Evolutionary conservation across 768 basidiomycete species (phyloP).

Genomic region (Serendipita sp.): DNA sequence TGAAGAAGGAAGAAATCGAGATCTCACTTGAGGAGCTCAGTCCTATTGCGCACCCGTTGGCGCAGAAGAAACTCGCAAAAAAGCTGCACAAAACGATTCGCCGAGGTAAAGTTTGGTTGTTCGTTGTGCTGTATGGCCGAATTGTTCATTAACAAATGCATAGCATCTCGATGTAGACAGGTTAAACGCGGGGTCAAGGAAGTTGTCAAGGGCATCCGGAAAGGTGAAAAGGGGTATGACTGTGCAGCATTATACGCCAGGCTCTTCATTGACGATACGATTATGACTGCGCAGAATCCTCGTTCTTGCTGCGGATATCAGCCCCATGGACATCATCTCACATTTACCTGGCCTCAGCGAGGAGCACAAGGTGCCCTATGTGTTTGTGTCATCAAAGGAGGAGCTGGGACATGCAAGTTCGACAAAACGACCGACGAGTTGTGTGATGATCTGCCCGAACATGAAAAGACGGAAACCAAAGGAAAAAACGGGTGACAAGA

Average conservation of each 20-base stretch:
- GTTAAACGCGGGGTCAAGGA: slow-evolving; percentile 98
- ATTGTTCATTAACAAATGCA: slow-evolving; percentile 6
- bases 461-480: slow-evolving; percentile 50
- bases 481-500: slow-evolving; percentile 28
- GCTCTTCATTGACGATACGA: not conserved
- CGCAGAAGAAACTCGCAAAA: slow-evolving; percentile 83
- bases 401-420: slow-evolving; percentile 89
- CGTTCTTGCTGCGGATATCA: slow-evolving; percentile 90
- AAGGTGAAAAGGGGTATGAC: slow-evolving; percentile 87
- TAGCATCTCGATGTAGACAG: slow-evolving; percentile 87
- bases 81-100: slow-evolving; percentile 86
- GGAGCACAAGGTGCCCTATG: slow-evolving; percentile 80
- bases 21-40: slow-evolving; percentile 71
- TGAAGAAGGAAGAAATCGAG: slow-evolving; percentile 44
- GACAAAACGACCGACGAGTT: slow-evolving; percentile 96
- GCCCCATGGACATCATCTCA: slow-evolving; percentile 95
- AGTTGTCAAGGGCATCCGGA: slow-evolving; percentile 91
- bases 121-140: not conserved
- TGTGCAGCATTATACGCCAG: not conserved
- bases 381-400: slow-evolving; percentile 84
- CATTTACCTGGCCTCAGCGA: slow-evolving; percentile 90
- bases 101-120: slow-evolving; percentile 16
- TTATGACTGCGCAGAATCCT: slow-evolving; percentile 39
- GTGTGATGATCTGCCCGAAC: slow-evolving; percentile 84
- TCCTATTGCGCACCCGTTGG: slow-evolving; percentile 87